phyloP scores from a whole-genome alignment of 345 rosid species.

The Linum trigynum region DNA sequence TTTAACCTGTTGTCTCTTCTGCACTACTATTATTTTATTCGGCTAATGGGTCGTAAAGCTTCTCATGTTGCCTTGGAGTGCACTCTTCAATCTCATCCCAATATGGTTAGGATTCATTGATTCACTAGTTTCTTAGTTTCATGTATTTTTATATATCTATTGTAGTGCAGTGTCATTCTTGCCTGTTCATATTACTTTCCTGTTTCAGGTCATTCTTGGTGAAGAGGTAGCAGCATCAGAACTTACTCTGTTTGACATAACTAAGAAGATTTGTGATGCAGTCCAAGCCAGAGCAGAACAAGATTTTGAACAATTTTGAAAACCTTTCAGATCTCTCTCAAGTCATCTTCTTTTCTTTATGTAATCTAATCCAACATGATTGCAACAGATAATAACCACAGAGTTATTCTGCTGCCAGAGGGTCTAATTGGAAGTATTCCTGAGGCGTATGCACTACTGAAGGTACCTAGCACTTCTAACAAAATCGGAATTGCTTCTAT shows the following conservation, averaged over 20 bases:
- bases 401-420: constrained; percentile 95
- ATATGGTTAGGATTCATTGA: constrained; percentile 55
- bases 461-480: constrained; percentile 32
- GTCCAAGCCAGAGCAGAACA: constrained; percentile 85
- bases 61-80: constrained; percentile 98
- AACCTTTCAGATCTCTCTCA: background rate
- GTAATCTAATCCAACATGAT: constrained; percentile 17
- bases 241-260: constrained; percentile 86
- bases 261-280: constrained; percentile 90
- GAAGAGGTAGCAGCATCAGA: constrained; percentile 99
- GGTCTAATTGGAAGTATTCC: constrained; percentile 97
- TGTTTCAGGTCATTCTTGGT: constrained; percentile 72
- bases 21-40: constrained; percentile 95
- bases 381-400: constrained; percentile 74
- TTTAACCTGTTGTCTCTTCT: constrained; percentile 11
- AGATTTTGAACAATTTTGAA: constrained; percentile 35
- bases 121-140: constrained; percentile 1
- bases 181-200: background rate
- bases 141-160: constrained; percentile 6
- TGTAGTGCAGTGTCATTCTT: background rate
- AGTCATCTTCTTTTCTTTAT: constrained; percentile 6
- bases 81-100: constrained; percentile 96
- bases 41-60: constrained; percentile 95
- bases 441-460: constrained; percentile 83
- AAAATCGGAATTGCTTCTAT: background rate